Percentiles rank a stretch among this genome's conserved stretches.
These are phyloP conservation scores for Xylaria sp. DNA, from an alignment of 2,329 filamentous ascomycete species.

Conservation along the genomic window DNA sequence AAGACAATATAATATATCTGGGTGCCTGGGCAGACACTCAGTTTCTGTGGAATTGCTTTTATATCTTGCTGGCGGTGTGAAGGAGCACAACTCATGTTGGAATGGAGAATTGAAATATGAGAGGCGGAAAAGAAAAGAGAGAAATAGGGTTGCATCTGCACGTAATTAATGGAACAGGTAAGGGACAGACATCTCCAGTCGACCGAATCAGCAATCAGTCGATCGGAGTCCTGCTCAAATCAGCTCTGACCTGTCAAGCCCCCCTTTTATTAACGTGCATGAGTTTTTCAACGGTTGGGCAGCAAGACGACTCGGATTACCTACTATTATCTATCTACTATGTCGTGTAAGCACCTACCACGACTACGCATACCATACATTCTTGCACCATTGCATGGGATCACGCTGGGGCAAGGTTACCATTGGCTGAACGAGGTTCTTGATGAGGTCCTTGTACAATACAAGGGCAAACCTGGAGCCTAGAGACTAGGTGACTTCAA, in stretches of 20 bases:
- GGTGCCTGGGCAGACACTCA: not conserved
- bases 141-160: not conserved
- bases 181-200: constrained; percentile 8
- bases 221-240: constrained; percentile 10
- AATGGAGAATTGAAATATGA: not conserved
- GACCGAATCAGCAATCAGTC: constrained; percentile 21
- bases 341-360: not conserved
- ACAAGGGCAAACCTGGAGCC: not conserved
- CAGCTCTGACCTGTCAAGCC: constrained; percentile 13
- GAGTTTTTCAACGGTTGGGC: constrained; percentile 13
- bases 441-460: not conserved
- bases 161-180: constrained; percentile 3
- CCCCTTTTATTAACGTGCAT: constrained; percentile 3
- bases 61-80: not conserved
- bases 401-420: not conserved
- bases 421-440: not conserved
- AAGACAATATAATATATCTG: no score
- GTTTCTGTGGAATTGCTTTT: not conserved
- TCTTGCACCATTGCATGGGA: not conserved
- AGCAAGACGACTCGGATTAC: constrained; percentile 16
- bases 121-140: not conserved
- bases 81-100: not conserved
- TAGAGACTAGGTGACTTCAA: not conserved
- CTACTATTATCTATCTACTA: constrained; percentile 1
- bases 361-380: not conserved